phyloP scores from a whole-genome alignment of 1,284 basidiomycete genomes.

The Ceratobasidium sp. region DNA sequence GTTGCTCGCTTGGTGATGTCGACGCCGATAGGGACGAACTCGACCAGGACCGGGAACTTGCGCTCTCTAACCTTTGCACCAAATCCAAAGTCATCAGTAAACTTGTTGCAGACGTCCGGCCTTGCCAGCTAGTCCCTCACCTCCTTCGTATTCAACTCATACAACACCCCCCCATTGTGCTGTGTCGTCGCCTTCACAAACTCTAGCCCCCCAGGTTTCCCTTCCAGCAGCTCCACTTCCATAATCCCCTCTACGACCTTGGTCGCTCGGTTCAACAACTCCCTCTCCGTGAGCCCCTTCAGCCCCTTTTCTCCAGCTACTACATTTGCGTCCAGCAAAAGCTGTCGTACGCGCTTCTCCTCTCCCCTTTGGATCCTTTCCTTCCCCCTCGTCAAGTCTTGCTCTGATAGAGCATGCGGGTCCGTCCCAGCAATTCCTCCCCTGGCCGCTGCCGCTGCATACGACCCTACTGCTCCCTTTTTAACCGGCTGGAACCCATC shows the following conservation, averaged over 20 bases:
- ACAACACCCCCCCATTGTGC: neutral
- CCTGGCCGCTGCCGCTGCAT: no score
- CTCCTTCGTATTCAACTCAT: constrained; percentile 3
- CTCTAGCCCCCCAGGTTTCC: neutral
- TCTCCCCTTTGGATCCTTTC: constrained; percentile 2
- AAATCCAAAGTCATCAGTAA: constrained; percentile 15
- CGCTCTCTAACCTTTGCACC: neutral
- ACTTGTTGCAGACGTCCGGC: constrained; percentile 21
- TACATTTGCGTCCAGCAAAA: neutral
- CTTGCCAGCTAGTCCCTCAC: constrained; percentile 11
- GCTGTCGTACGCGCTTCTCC: constrained; percentile 7
- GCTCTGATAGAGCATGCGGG: no score
- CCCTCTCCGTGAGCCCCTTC: neutral
- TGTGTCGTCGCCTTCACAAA: neutral
- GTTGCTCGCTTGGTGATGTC: neutral
- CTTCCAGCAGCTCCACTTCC: neutral
- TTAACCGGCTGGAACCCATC: no score
- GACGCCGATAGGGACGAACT: constrained; percentile 5
- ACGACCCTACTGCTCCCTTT: no score
- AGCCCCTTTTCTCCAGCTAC: neutral
- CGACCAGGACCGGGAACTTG: neutral
- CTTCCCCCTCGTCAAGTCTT: no score
- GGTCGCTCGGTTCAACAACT: neutral
- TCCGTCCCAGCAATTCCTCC: no score
- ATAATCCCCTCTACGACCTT: neutral